Evolutionary conservation across 495 filamentous ascomycete species (phyloP), one percentile per base, ranked within the genome.

Genomic region (Ascodesmis nigricans): DNA sequence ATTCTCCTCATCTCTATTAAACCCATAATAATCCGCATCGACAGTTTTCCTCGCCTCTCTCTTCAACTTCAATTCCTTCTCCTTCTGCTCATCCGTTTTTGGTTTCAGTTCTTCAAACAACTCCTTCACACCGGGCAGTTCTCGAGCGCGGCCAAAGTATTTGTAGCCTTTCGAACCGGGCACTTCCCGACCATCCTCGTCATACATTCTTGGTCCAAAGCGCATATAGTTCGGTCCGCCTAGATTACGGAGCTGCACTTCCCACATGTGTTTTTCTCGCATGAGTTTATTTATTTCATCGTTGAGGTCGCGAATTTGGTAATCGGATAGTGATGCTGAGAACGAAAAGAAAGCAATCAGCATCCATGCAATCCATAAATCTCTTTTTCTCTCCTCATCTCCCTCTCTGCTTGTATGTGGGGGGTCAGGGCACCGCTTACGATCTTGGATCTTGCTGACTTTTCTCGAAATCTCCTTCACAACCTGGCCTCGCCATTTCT

Each of bases 281-380:
- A 97, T 92, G 31, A 90, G 67, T 58, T 91, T 91, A 60, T 97
- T 97, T 64, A 97, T 91, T 59, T 97, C 90, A 56, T 97, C 87
- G 57, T 97, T 97, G 44, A 97, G 63, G 55, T 97, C 87, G 39
- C 87, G 74, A 57, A 97, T 83, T 61, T 95, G 87, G 61, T 73
- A 93, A 61, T 97, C 87, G 57, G 71, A 78, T 9, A 95, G 65
- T 19, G 73, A 73, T 4, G 63, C 49, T 52, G 28, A 31, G 21
- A 16, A 18, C 7, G 24, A 13, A 19, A 15, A 10, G 22, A 14
- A 20, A 3, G n/a, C 14, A 14, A 4, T 18, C 9, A 29, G 9
- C 18, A 1, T 19, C 17, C 13, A 21, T 17, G 28, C 3, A 14
- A 20, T 11, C 23, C 7, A 38, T 9, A 21, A 14, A 5, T n/a